Evolutionary conservation across 139 green algal species (phyloP), one percentile per base, ranked within the genome.

Genomic region (Chlamydomonas schloesseri): DNA sequence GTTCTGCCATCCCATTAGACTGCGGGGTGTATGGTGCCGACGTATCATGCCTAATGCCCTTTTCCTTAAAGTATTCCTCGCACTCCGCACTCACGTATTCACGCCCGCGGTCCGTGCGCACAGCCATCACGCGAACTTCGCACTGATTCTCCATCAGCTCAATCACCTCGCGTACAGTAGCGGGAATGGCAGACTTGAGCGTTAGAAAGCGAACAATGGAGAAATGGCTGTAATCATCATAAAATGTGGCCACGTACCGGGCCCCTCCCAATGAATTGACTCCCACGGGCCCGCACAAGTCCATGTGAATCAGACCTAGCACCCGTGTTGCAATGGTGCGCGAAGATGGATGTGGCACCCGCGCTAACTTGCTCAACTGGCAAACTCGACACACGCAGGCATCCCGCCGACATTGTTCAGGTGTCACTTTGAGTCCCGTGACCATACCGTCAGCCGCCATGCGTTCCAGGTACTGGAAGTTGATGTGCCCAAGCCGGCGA

Each of bases 1-100:
- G 75, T 76, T 91, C 88, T 50, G 82, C 82, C 15, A 34, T 42
- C 9, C 88, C 88, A 29, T 91, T 91, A 36, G 81, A 58, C 46
- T 91, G 46, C 0, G 88, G 88, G 13, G 69, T 87, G 60, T 88
- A 88, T 28, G 78, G 47, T 33, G 42, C 68, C 28, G 36, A 75
- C 9, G 36, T 58, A 42, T 87, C 23, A 37, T 87, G 75, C 10
- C 34, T 26, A 24, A 87, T 86, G 47, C 88, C 88, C 8, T 73
- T 72, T 3, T 3, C 28, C 0, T 2, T 17, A 29, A 78, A 65
- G 37, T 62, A 79, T 1, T 0, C 24, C 10, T 10, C 0, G 14
- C 87, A 9, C 24, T n/a, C 18, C 3, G 31, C 26, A 50, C 47
- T 69, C 23, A 73, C 21, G 33, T 83, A 87, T 64, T 91, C 82